Conservation (phyloP, 2,329 filamentous ascomycete genomes). For the Scolecobasidium constrictum region DNA sequence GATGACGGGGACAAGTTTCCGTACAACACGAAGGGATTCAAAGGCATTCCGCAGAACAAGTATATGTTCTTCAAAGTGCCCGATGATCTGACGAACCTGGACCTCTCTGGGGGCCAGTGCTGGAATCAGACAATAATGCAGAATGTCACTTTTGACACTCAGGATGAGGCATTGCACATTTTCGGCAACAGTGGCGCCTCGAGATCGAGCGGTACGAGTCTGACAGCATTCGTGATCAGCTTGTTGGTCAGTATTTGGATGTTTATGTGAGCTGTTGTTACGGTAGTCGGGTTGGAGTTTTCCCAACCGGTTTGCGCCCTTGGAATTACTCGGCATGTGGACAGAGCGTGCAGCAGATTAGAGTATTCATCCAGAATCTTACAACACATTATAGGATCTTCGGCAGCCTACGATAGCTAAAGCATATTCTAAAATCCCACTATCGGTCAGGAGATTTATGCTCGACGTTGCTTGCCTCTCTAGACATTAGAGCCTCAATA, state of each 20-base stretch:
- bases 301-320: too few species aligned
- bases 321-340: too few species aligned
- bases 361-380: too few species aligned
- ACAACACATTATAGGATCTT: too few species aligned
- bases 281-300: too few species aligned
- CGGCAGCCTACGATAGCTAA: too few species aligned
- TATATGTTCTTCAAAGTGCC: conserved; percentile 75
- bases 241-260: conserved; percentile 4
- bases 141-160: conserved; percentile 54
- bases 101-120: conserved; percentile 59
- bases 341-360: too few species aligned
- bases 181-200: conserved; percentile 8
- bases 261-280: conserved; percentile 3
- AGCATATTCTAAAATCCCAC: too few species aligned
- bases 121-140: conserved; percentile 53
- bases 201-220: background rate
- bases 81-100: conserved; percentile 55
- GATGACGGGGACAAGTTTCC: conserved; percentile 59
- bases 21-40: conserved; percentile 63
- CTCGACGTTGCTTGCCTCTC: too few species aligned
- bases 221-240: background rate
- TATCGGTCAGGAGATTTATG: too few species aligned
- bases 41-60: conserved; percentile 50
- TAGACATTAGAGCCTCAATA: too few species aligned
- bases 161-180: conserved; percentile 15